phyloP scores from a whole-genome alignment of 108 stramenopile species.

The Parietichytrium sp. region DNA sequence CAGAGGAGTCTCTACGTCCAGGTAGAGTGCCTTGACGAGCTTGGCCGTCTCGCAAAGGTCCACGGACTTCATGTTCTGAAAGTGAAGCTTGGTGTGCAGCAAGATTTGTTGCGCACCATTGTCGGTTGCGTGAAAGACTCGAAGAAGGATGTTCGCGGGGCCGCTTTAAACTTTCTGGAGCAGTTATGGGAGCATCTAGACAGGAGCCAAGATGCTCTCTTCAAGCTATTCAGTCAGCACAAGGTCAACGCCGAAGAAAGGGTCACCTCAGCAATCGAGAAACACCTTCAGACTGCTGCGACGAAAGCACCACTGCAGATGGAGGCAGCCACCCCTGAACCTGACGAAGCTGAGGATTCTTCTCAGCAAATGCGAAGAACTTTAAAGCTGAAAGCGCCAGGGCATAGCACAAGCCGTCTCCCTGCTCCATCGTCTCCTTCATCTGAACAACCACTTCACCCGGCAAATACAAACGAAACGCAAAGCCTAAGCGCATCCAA shows the following conservation, averaged over 20 bases:
- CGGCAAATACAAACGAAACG: no score
- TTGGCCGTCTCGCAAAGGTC: background rate
- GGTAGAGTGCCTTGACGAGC: slow-evolving; percentile 7
- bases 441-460: no score
- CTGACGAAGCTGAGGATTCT: no score
- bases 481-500: no score
- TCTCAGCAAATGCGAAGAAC: no score
- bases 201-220: background rate
- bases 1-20: background rate
- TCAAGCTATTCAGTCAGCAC: background rate
- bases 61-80: background rate
- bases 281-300: no score
- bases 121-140: slow-evolving; percentile 3
- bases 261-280: background rate
- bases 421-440: no score
- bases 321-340: no score
- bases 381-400: no score
- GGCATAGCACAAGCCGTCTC: no score
- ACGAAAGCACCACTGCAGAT: no score
- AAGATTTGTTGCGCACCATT: background rate
- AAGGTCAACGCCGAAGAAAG: background rate
- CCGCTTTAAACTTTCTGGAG: slow-evolving; percentile 23
- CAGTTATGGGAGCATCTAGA: slow-evolving; percentile 3
- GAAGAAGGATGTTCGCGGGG: background rate
- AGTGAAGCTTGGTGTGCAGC: background rate